Conservation (phyloP, 75 land plant genomes). For the Cryptomeria japonica region DNA sequence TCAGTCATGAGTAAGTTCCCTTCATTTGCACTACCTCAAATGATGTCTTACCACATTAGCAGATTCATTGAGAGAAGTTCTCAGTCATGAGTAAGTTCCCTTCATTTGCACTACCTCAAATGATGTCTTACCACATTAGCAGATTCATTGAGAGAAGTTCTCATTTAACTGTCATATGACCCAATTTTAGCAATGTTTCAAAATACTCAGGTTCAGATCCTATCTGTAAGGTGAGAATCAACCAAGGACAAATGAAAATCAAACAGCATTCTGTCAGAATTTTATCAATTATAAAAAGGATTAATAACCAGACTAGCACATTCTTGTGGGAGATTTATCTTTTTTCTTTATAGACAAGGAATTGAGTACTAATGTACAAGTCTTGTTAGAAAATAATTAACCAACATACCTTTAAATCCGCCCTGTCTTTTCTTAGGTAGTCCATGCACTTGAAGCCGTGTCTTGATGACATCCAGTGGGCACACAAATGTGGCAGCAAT, state of each 20-base stretch:
- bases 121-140: too few relatives aligned
- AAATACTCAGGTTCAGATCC: background rate
- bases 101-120: background rate
- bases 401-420: constrained; percentile 40
- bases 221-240: background rate
- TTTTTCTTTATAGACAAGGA: background rate
- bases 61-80: background rate
- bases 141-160: background rate
- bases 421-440: constrained; percentile 31
- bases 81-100: background rate
- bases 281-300: background rate
- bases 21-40: background rate
- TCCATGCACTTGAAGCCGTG: constrained; percentile 92
- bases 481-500: constrained; percentile 99
- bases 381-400: background rate
- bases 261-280: background rate
- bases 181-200: background rate
- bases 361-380: background rate
- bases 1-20: background rate
- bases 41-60: too few relatives aligned
- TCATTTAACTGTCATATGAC: background rate
- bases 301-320: background rate
- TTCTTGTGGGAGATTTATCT: background rate
- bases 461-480: constrained; percentile 98
- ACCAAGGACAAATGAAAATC: background rate